Evolutionary conservation across 2,329 filamentous ascomycete genomes (phyloP), one percentile per base, ranked within the genome.

Genomic region (Fusarium albidum): DNA sequence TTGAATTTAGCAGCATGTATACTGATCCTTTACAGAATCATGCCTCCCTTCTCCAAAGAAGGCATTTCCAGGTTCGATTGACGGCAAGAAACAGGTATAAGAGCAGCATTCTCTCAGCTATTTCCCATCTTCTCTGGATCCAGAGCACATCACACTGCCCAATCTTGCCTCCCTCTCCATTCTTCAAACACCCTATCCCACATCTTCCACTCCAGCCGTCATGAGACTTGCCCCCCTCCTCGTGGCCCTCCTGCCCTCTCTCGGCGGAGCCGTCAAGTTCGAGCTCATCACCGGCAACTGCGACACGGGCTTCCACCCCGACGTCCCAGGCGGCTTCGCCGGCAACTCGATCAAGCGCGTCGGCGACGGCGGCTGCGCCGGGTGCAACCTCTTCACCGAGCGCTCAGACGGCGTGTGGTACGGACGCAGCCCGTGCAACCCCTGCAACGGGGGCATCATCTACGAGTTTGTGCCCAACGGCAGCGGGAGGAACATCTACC

Each of bases 221-320:
- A 42, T 42, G 39, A 11, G 39, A 29, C 27, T 27, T 31, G 12
- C 26, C 12, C 9, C 31, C 6, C 27, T 42, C n/a, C 12, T n/a
- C n/a, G n/a, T 42, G 26, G 27, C 39, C 27, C 39, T 42, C n/a
- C 27, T 42, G 13, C 27, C 39, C 15, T 40, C 37, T 42, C 26
- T 32, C 3, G 27, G 39, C 9, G 39, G 14, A 15, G 39, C 39
- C 12, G 39, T 32, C 10, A 15, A 42, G 17, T 42, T 42, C 15
- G 39, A 42, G 7, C 39, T 42, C 39, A 42, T 42, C 39, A 42
- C 27, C 15, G 39, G 39, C 15, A 21, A 28, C 15, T 42, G 39
- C 39, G 39, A 42, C 12, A 42, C 39, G 10, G 39, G 39, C 26
- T 42, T 29, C 26, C 27, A 29, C 9, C 39, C 39, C 7, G 15